Evolutionary conservation across 768 basidiomycete genomes (phyloP), one percentile per base, ranked within the genome.

Genomic region (Tephrocybe sp.): DNA sequence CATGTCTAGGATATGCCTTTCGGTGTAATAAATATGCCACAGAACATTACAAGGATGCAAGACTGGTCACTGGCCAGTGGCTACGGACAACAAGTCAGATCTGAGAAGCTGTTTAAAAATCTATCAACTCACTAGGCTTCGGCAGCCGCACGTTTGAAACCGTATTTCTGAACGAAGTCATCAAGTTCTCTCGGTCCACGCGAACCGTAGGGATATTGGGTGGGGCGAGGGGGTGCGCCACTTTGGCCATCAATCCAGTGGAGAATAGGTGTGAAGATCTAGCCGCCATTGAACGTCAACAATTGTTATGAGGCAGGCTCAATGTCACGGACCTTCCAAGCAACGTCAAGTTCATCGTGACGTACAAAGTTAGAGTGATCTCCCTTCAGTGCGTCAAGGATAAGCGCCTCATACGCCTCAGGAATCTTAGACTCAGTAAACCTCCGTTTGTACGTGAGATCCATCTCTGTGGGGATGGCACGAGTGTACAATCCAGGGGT

Each of bases 311-410:
- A 22, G 5, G 12, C n/a, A 5, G n/a, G 9, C 11, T 9, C 9
- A n/a, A 33, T 16, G n/a, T 35, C 47, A 68, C 79, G 41, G 43
- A 90, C 92, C 85, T 96, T 97, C 96, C 96, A 99, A 2, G 96
- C 97, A 46, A 87, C 85, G 62, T 98, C 96, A 60, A 99, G 77
- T 70, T 99, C 96, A 69, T 99, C 96, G 67, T 98, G 82, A 55
- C 96, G 85, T 51, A 99, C 96, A 75, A 99, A 99, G 76, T 99
- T 99, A 22, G 93, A 96, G 71, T 98, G 95, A 64, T 99, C 96
- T n/a, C 96, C 96, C 66, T 87, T 90, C 69, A 99, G 79, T 12
- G 92, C 92, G 64, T 99, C 96, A 52, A 98, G 77, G 64, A 99
- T 95, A 53, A 99, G 84, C 9, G 88, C 87, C 72, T 98, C 92